These are phyloP conservation scores for Conticribra weissflogii DNA, from an alignment of 108 stramenopile species.

Conservation along the genomic window DNA sequence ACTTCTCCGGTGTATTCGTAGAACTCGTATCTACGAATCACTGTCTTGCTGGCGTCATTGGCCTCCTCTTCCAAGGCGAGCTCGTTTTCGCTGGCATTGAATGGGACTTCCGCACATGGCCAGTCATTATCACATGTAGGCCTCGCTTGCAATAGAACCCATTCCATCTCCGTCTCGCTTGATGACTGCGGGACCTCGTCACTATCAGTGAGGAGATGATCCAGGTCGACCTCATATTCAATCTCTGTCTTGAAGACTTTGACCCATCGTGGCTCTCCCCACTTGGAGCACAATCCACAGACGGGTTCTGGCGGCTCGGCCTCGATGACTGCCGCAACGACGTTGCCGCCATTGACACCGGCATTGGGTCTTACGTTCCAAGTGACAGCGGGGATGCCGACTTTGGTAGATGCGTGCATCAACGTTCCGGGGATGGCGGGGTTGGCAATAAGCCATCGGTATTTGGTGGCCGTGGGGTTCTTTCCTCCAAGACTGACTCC, in stretches of 20 bases:
- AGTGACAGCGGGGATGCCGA: constrained; percentile 4
- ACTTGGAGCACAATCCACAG: background rate
- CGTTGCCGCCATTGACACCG: constrained; percentile 1
- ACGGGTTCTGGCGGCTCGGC: constrained; percentile 5
- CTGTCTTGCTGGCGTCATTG: no score
- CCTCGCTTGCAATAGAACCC: constrained; percentile 1
- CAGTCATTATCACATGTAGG: constrained; percentile 10
- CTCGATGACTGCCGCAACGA: constrained; percentile 9
- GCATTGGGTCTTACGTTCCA: background rate
- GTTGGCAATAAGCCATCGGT: constrained; percentile 14
- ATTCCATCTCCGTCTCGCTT: constrained; percentile 10
- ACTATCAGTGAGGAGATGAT: constrained; percentile 12
- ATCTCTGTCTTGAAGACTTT: constrained; percentile 6
- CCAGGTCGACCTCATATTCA: constrained; percentile 4
- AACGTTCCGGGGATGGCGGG: no score
- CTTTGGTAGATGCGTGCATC: background rate
- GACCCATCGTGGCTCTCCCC: constrained; percentile 11
- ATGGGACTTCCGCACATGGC: no score
- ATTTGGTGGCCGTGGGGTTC: background rate
- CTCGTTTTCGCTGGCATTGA: no score
- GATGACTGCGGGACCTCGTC: background rate
- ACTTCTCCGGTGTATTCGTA: no score
- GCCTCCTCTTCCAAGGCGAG: no score
- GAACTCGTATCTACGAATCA: no score
- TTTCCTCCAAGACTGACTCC: constrained; percentile 3